Evolutionary conservation across 495 filamentous ascomycete genomes (phyloP).

Genomic region (Hamigera avellanea): DNA sequence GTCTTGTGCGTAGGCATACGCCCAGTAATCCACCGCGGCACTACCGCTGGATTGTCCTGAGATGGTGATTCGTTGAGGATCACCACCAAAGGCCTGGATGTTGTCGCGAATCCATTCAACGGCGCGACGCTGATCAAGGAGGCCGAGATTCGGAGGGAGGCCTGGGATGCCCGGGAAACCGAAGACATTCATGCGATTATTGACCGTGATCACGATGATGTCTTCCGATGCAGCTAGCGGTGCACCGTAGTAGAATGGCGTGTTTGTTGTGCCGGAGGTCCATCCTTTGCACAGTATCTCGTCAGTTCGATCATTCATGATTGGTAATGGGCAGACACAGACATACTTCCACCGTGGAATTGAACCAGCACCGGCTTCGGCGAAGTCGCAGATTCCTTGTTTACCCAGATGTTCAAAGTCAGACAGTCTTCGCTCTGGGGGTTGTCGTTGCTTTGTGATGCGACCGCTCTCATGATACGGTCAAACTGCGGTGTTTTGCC

Average conservation of each 20-base stretch:
- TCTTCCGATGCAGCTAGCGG: conserved; percentile 24
- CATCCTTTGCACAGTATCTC: not conserved
- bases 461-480: conserved; percentile 17
- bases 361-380: conserved; percentile 23
- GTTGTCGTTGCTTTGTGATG: conserved; percentile 5
- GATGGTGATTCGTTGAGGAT: conserved; percentile 41
- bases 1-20: conserved; percentile 31
- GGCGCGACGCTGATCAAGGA: conserved; percentile 34
- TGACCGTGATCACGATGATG: conserved; percentile 32
- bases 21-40: conserved; percentile 38
- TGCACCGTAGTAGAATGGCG: conserved; percentile 29
- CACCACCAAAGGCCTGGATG: conserved; percentile 42
- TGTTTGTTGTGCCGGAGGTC: conserved; percentile 1
- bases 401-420: conserved; percentile 35
- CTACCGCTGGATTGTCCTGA: conserved; percentile 42
- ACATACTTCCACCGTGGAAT: conserved; percentile 28
- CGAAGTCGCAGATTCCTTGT: conserved; percentile 5
- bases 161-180: conserved; percentile 37
- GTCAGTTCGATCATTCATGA: no score
- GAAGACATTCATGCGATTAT: conserved; percentile 39
- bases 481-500: conserved; percentile 15
- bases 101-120: conserved; percentile 51
- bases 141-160: conserved; percentile 22
- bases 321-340: no score
- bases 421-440: conserved; percentile 33